Base-by-base conservation (phyloP, 2,329 filamentous ascomycete species). In the Elsinoe necatrix region DNA sequence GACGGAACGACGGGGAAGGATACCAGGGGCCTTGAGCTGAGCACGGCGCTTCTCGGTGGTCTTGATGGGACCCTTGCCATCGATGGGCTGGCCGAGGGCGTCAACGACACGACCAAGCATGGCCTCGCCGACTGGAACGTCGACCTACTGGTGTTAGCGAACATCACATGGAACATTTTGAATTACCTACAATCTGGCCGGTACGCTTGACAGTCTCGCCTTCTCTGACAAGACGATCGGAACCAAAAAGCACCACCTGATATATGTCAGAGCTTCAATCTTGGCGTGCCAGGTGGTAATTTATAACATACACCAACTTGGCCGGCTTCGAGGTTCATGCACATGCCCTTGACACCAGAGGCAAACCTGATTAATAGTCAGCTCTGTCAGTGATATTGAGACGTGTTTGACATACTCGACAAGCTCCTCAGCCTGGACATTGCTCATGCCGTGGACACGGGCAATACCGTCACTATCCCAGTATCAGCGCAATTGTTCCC, bases 291-390 rank as follows among this genome's bases (percentile, higher is more conserved):
- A 55, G 20, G 23, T 23, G n/a, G 9, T 12, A 23, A 34, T 14
- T 14, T 35, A 20, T 56, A 11, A 56, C 54, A 37, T 56, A 56
- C 91, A 95, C 93, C 93, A 80, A 98, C 93, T 80, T 97, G 93
- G 77, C 93, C 93, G 77, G 93, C 93, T 82, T 98, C 93, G 79
- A 98, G 86, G 88, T 98, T 98, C 92, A 98, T 97, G 89, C 92
- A 97, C 93, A 98, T 98, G 77, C 93, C 93, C 86, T 97, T 97
- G 79, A 97, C 93, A 77, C 93, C 93, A 66, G 93, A 98, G 71
- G 93, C 89, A 82, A 98, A 98, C 83, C 91, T 96, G 66, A 31
- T 25, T 8, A 21, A 11, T 29, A 7, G 20, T 50, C 18, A 54
- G 48, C 42, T 20, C 21, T 8, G 27, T 16, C 18, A 1, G 43